Evolutionary conservation across 2,329 filamentous ascomycete species (phyloP), one percentile per base, ranked within the genome.

Genomic region (Beauveria australis): DNA sequence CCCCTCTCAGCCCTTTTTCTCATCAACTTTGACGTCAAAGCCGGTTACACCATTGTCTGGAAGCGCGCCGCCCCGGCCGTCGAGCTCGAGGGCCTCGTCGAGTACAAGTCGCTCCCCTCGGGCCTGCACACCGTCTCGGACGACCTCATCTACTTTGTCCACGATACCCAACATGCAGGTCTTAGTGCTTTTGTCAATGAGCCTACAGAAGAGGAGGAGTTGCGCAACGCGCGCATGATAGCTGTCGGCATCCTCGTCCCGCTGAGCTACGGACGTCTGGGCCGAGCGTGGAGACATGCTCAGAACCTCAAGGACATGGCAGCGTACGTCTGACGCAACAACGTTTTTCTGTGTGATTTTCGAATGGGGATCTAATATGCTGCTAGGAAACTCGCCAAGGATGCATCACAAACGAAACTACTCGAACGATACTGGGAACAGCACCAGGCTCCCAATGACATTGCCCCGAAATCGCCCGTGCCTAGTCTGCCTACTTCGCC

Each of bases 91-190:
- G 91, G 91, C 60, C 86, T 89, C 26, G 91, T 97, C 69, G 94
- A 99, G 75, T 99, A 92, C 82, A 97, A 97, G 76, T 95, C 91
- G 63, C 81, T 99, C 52, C 94, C 94, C 2, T 97, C 93, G 0
- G 94, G 94, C 26, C 75, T 97, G 54, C 94, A 99, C 75, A 89
- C 91, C 61, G 91, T 97, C 22, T 80, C 87, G 37, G 86, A 92
- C 66, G 94, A 99, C 73, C 79, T 97, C 56, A 90, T 92, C 69
- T 99, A 97, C 78, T 99, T 97, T 73, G 87, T 96, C 48, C 92
- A 97, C 70, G 87, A 85, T 63, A 78, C 84, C 53, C 80, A 84
- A 51, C 88, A 92, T 76, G 92, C 92, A 5, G 94, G 94, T 30
- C 81, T 97, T 67, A 96, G 92, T 76, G 92, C 92, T 30, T 99